These are phyloP conservation scores for Penicillium dipodomyicola DNA, from an alignment of 495 filamentous ascomycete genomes.

Conservation along the genomic window DNA sequence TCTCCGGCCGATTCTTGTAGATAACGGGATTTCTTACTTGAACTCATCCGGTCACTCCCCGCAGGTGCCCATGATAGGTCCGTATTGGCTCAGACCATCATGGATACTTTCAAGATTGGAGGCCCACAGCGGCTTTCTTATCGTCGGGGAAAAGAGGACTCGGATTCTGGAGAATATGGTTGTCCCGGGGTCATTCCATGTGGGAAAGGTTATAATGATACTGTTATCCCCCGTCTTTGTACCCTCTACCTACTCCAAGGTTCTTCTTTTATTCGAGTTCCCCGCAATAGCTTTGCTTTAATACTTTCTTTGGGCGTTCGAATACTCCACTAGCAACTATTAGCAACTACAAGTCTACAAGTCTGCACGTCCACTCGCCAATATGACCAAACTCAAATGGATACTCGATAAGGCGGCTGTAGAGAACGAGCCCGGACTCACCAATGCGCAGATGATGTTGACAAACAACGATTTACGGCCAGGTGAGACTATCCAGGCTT, in stretches of 20 bases:
- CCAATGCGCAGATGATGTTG: slow-evolving; percentile 83
- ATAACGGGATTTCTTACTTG: slow-evolving; percentile 28
- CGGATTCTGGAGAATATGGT: background rate
- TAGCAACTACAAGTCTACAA: background rate
- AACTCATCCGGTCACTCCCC: slow-evolving; percentile 20
- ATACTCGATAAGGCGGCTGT: slow-evolving; percentile 62
- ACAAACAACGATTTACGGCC: slow-evolving; percentile 88
- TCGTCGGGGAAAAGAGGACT: background rate
- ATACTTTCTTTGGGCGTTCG: too few relatives aligned
- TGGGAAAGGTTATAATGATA: background rate
- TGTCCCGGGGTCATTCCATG: background rate
- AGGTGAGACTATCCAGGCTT: slow-evolving; percentile 42
- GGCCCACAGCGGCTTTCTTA: background rate
- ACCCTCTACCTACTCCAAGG: background rate
- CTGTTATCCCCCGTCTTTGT: background rate
- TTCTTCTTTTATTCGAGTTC: background rate
- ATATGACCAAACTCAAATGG: slow-evolving; percentile 34
- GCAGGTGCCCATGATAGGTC: slow-evolving; percentile 18
- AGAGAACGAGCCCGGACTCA: slow-evolving; percentile 72
- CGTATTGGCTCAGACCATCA: background rate
- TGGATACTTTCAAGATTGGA: background rate
- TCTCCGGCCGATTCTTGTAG: slow-evolving; percentile 19
- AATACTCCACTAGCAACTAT: background rate
- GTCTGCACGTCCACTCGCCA: slow-evolving; percentile 12
- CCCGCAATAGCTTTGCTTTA: background rate